Base-by-base conservation (phyloP, 192 early-diverging fungal species). In the Podila verticillata region DNA sequence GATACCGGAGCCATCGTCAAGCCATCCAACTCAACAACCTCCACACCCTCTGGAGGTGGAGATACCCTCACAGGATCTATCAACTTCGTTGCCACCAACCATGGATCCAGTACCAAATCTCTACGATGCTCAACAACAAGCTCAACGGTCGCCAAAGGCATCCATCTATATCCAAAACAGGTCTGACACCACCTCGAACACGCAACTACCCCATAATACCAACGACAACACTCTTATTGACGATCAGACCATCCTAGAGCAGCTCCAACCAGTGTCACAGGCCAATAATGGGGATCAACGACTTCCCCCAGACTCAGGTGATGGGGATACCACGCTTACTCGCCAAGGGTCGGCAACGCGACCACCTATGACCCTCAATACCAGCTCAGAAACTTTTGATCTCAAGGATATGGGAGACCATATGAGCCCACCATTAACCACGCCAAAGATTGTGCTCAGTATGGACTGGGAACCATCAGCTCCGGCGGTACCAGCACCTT, bases 361-460 rank as follows among this genome's bases (percentile, higher is more conserved):
- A 31, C 20, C 68, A 1, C n/a, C 22, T 19, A 5, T 63, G 12
- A 44, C 60, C 26, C 30, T 67, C 60, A 34, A 26, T n/a, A 68
- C 51, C 17, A 63, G 7, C 58, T 20, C 56, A 10, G 1, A 58
- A 0, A 61, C 67, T 3, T 17, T 68, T 9, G 51, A 60, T 13
- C 26, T 68, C 51, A 68, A 64, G 32, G 68, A 68, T 51, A 61
- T 51, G 19, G 36, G 66, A 32, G 60, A 64, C 7, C 36, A 49
- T 7, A 48, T 63, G 54, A 56, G 65, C 15, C 64, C 66, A 26
- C 73, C 73, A 1, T 48, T 61, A 13, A 5, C 19, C 4, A 34
- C 57, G 51, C 26, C 61, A 6, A 32, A 44, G 17, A 17, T 34
- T 35, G 7, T 32, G 20, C 0, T n/a, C 31, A 7, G 5, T 61